Percentiles rank a stretch among this genome's conserved stretches.
phyloP scores from a whole-genome alignment of 345 rosid species.

The Eucalyptus tenuipes region DNA sequence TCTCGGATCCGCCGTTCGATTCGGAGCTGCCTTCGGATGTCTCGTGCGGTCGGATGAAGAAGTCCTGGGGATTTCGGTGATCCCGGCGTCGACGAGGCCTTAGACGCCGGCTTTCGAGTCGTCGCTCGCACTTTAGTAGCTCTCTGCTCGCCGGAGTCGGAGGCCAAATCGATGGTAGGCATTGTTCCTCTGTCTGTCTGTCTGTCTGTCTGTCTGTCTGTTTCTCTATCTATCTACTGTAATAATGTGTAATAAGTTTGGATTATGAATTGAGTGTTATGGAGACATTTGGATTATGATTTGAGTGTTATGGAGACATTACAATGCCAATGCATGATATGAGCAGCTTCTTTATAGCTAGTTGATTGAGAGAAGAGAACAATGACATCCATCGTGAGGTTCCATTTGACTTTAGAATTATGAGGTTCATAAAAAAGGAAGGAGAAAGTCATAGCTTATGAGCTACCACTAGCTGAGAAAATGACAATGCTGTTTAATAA shows the following conservation, averaged over 20 bases:
- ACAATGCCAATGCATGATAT: too few relatives aligned
- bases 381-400: too few relatives aligned
- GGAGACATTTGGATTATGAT: too few relatives aligned
- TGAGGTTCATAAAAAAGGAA: too few relatives aligned
- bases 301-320: too few relatives aligned
- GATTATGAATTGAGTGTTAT: not conserved
- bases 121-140: not conserved
- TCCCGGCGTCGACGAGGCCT: not conserved
- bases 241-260: not conserved
- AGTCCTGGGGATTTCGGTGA: not conserved
- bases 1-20: not conserved
- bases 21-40: not conserved
- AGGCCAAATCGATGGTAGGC: not conserved
- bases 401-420: too few relatives aligned
- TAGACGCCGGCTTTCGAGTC: not conserved
- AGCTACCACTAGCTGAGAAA: not conserved
- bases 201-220: not conserved
- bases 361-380: too few relatives aligned
- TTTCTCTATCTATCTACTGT: not conserved
- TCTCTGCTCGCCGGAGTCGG: not conserved
- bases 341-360: too few relatives aligned
- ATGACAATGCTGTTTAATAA: not conserved
- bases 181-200: not conserved
- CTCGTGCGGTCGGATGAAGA: not conserved
- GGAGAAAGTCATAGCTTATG: not conserved